Evolutionary conservation across 441 rosid species (phyloP), one percentile per base, ranked within the genome.

Genomic region (Erysimum cheiri): DNA sequence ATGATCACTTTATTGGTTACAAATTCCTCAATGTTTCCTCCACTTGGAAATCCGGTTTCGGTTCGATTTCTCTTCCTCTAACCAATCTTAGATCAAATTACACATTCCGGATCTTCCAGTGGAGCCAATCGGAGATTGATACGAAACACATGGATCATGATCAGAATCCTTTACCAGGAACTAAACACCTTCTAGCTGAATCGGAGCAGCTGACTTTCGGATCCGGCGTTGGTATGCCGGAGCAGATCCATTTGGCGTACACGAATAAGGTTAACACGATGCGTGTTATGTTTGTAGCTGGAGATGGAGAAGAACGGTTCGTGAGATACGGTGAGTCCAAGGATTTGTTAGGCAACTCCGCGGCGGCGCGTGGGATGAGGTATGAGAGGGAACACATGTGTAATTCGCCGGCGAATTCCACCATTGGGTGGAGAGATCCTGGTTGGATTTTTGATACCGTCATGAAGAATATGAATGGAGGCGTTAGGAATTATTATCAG

Each of bases 381-480:
- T 93, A 93, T 29, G 93, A 88, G 84, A 82, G 82, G 65, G 90
- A 88, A 56, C 84, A 91, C 17, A 80, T 93, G 96, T 93, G 98
- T 54, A 80, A 85, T 73, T 69, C 80, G 1, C 97, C 97, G 8
- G 98, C 98, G 14, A 93, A 93, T 68, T 35, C 73, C 6, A 83
- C 85, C 32, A 28, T 80, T 11, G 96, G 92, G 10, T 90, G 98
- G 97, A 87, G 98, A 70, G 98, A 93, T 80, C 96, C 97, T 4
- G 97, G 98, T 22, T 93, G 97, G 98, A 74, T 82, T 40, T 86
- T 87, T 31, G 81, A 85, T 78, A 85, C 76, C 0, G 77, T 82
- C 13, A 86, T 93, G 81, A 69, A 76, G 69, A 71, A 77, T 77
- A 69, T 93, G 75, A 84, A 89, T 74, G 75, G 75, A 9, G 96